Conservation (phyloP, 2,329 filamentous ascomycete genomes). For the Hymenoscyphus fraxineus region DNA sequence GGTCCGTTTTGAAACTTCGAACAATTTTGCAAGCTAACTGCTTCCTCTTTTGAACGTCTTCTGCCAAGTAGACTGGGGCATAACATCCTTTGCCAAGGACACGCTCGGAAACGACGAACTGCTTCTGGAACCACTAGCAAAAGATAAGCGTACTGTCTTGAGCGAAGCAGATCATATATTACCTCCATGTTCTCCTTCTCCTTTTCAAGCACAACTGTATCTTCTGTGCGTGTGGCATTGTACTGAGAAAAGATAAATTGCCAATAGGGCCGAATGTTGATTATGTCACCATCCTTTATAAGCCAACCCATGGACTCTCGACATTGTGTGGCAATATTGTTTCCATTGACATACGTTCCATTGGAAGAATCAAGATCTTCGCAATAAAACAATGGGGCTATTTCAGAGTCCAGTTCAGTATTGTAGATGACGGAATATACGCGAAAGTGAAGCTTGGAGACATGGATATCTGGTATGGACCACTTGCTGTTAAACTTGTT, state of each 20-base stretch:
- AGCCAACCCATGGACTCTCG: constrained; percentile 40
- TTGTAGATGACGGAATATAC: constrained; percentile 54
- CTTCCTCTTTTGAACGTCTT: constrained; percentile 47
- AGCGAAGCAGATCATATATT: background rate
- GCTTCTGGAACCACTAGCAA: constrained; percentile 43
- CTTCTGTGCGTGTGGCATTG: background rate
- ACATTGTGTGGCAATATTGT: constrained; percentile 42
- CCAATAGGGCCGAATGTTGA: constrained; percentile 40
- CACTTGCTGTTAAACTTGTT: background rate
- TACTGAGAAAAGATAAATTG: constrained; percentile 37
- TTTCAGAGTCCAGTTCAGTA: constrained; percentile 22
- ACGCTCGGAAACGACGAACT: constrained; percentile 47
- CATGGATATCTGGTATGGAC: constrained; percentile 38
- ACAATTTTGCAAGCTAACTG: constrained; percentile 67
- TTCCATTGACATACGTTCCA: constrained; percentile 50
- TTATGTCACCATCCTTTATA: constrained; percentile 48
- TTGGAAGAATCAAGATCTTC: constrained; percentile 52
- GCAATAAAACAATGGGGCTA: constrained; percentile 47
- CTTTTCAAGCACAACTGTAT: background rate
- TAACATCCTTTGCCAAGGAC: constrained; percentile 51
- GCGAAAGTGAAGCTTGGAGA: constrained; percentile 54
- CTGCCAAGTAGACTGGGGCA: constrained; percentile 52
- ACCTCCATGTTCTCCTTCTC: background rate
- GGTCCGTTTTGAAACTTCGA: background rate
- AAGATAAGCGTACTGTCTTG: constrained; percentile 19